Evolutionary conservation across 768 basidiomycete genomes (phyloP), one percentile per base, ranked within the genome.

Genomic region (Hemileccinum rubropunctum): DNA sequence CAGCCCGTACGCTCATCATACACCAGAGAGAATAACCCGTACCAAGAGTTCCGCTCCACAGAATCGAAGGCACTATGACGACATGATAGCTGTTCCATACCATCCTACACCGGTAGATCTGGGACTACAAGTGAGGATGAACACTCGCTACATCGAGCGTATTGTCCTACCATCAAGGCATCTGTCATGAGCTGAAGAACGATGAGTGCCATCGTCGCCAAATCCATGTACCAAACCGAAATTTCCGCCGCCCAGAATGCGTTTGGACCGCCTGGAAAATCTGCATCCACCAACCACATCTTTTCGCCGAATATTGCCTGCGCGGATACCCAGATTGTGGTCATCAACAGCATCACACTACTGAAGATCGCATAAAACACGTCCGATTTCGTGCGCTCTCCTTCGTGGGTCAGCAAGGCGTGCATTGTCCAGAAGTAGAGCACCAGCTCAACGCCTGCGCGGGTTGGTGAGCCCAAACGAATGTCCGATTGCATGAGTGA

Each of bases 101-200:
- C 26, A 70, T 53, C 17, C 52, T 66, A 47, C 69, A 70, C 17
- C 71, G 72, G 51, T 70, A 66, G 12, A 73, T 57, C 72, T 74
- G 35, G 20, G 69, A 20, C 1, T 33, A 35, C 0, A 6, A 11
- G 13, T 30, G 1, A 42, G 32, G 15, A 42, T 28, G 15, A 47
- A 23, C 14, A 20, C 14, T 14, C 5, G 20, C 20, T 18, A n/a
- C 15, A 21, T 23, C 4, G 23, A 21, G 26, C 15, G 27, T 20
- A 5, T n/a, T n/a, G 57, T 61, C 53, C 59, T 47, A 57, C 53
- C 56, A 57, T 51, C 1, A 51, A 20, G 2, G 12, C 73, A 40
- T 71, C 69, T 9, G 62, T 62, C 51, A 72, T 48, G 28, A 68
- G 59, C 5, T 69, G 67, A 9, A 68, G 52, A n/a, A 59, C 42